Evolutionary conservation across 2,329 filamentous ascomycete genomes (phyloP), one percentile per base, ranked within the genome.

Genomic region (Colletotrichum chlorophyti): DNA sequence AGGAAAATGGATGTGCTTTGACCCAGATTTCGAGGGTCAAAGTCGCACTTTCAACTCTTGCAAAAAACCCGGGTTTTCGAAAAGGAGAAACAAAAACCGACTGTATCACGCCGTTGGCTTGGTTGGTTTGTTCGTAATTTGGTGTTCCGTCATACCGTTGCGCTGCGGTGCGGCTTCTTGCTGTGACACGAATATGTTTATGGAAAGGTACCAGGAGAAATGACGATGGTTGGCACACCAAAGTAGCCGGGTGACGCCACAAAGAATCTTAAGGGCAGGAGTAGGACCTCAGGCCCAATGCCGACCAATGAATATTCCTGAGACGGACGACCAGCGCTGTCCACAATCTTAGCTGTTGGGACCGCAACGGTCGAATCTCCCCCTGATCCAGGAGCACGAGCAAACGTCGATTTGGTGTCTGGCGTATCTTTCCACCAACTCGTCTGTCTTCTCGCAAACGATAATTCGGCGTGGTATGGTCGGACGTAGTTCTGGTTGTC

Each of bases 251-350:
- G 57, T 45, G 57, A 60, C 57, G 51, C 57, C 45, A 60, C 51
- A 34, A n/a, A n/a, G 26, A 40, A 49, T 5, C 52, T 49, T 42
- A 41, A 19, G 26, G 37, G 49, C 43, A 17, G 23, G 5, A 31
- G 43, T 40, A 46, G 26, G n/a, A 15, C 19, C 31, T 38, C 24
- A 26, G 26, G 21, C 27, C 17, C 15, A 27, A 26, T 15, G 19
- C 19, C 24, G 15, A 26, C 53, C 53, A 60, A 60, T 47, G 41
- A 47, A 24, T 53, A 34, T 14, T 34, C 15, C n/a, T 27, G 29
- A 60, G 46, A 53, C n/a, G 46, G 42, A 60, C 53, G 46, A 48
- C 40, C 46, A 35, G 58, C 47, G 53, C 53, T 52, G 26, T 55
- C 58, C 40, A 26, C 53, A 52, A 60, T 58, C 46, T 53, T 41